Evolutionary conservation across 2,329 filamentous ascomycete genomes (phyloP).

Genomic region (Pseudogymnoascus sp.): DNA sequence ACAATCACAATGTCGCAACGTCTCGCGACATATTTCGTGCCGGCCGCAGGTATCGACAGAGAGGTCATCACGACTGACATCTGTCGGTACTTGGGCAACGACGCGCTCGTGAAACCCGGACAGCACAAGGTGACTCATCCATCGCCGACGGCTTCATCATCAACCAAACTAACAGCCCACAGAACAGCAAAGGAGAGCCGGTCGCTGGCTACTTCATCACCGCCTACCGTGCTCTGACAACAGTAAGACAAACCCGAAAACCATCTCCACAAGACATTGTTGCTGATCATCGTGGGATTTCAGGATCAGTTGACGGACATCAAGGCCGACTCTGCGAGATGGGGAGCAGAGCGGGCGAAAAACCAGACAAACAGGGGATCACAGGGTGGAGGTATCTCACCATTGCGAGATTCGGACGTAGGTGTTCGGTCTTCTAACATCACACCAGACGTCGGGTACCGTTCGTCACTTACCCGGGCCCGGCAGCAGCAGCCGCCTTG

Average conservation of each 20-base stretch:
- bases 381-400: constrained; percentile 29
- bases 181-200: neutral
- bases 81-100: constrained; percentile 75
- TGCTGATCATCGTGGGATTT: constrained; percentile 16
- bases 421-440: constrained; percentile 30
- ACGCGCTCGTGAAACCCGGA: constrained; percentile 69
- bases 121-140: constrained; percentile 53
- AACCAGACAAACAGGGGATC: constrained; percentile 23
- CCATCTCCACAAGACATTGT: neutral
- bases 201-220: constrained; percentile 63
- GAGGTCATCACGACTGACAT: constrained; percentile 81
- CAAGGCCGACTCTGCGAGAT: constrained; percentile 44
- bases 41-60: constrained; percentile 71
- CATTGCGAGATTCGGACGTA: constrained; percentile 24
- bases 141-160: neutral
- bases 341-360: constrained; percentile 32
- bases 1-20: neutral
- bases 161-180: neutral
- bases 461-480: constrained; percentile 28
- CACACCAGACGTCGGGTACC: constrained; percentile 28
- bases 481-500: constrained; percentile 30
- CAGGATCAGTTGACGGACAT: constrained; percentile 49
- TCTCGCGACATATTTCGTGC: constrained; percentile 54
- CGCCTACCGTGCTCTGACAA: constrained; percentile 70
- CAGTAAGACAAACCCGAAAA: constrained; percentile 45